Base-by-base conservation (phyloP, 306 rosid genomes). In the Inga leiocalycina region DNA sequence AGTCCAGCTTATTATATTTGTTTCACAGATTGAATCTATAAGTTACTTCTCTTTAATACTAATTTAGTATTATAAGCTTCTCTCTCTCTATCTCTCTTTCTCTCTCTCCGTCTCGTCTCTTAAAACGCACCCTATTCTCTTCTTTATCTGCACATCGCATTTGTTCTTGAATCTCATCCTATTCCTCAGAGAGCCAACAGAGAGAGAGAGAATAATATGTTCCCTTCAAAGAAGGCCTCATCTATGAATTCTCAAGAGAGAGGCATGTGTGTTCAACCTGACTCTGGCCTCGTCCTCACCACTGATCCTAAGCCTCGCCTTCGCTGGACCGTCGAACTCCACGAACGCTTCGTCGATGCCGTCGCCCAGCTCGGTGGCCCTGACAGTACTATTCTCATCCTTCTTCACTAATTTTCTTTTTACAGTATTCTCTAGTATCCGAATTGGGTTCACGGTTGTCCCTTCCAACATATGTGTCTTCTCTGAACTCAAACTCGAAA, bases 81-180 rank as follows among this genome's bases (percentile, higher is more conserved):
- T 56, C 30, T 19, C 27, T n/a, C 62, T 7, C 11, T 4, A 0
- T 8, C 71, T 32, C 71, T 66, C 73, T 19, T 22, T 17, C 41
- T 14, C n/a, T 32, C 71, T 6, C 44, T 34, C n/a, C 3, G 4
- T 10, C 24, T 43, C 17, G 27, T n/a, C 34, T 71, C 39, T 72
- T 72, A 72, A 72, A 72, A 72, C 76, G 76, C 59, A 72, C 76
- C 76, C 59, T 72, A 72, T 72, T 72, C 76, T 46, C 76, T 72
- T 72, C 54, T 72, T 72, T 72, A 72, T 72, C 48, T 72, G 59
- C 76, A 72, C 39, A 72, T 46, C 57, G 76, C 59, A 72, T 72
- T 46, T 72, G 76, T 72, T 72, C 76, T 45, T 72, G 76, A 72
- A 72, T 72, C 76, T 72, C 76, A 24, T 72, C 76, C 57, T 72